phyloP scores from a whole-genome alignment of 139 green algal genomes.

The Tetraselmis chui region DNA sequence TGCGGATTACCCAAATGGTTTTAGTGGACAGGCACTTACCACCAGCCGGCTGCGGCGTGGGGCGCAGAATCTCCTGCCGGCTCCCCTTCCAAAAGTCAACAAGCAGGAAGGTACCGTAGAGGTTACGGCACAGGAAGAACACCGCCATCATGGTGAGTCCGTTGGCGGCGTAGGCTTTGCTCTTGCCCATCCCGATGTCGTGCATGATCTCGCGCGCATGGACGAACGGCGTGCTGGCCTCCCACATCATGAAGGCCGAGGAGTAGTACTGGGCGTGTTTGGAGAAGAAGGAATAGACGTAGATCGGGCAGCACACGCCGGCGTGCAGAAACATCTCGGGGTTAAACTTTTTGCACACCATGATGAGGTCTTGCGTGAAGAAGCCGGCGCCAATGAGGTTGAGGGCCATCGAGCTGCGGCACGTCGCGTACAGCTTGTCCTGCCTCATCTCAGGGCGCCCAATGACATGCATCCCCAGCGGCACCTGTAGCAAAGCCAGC shows the following conservation, averaged over 20 bases:
- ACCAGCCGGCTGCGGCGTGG: not conserved
- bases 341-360: conserved; percentile 12
- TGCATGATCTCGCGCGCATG: conserved; percentile 47
- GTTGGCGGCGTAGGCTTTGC: conserved; percentile 18
- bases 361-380: conserved; percentile 17
- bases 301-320: conserved; percentile 25
- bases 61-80: conserved; percentile 11
- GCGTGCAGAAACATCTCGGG: conserved; percentile 35
- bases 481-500: too few species aligned
- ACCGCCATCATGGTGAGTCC: conserved; percentile 26
- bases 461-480: conserved; percentile 8
- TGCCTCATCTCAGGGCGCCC: not conserved
- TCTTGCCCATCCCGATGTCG: conserved; percentile 30
- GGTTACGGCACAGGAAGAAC: conserved; percentile 42
- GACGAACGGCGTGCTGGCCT: conserved; percentile 44
- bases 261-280: conserved; percentile 26
- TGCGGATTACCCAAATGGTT: conserved; percentile 19
- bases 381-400: conserved; percentile 21
- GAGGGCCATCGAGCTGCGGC: not conserved
- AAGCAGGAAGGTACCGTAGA: conserved; percentile 6
- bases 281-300: conserved; percentile 17
- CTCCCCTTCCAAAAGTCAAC: conserved; percentile 3
- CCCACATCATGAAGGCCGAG: conserved; percentile 33
- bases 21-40: conserved; percentile 5
- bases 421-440: conserved; percentile 11